phyloP scores from a whole-genome alignment of 345 rosid genomes.

The Clausena lansium region DNA sequence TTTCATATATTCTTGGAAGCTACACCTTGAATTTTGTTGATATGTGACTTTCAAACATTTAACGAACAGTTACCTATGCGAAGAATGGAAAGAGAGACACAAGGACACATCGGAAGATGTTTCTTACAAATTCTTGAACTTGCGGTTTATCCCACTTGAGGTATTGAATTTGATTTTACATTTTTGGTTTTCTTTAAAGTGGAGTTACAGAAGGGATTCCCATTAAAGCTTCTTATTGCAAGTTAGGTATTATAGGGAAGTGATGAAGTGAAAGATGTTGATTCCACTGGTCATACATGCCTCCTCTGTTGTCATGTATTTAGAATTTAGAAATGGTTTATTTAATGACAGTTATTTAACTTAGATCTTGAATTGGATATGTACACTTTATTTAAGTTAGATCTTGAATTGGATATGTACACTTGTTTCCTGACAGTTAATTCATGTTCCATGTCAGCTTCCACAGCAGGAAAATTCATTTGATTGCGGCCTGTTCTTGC shows the following conservation, averaged over 20 bases:
- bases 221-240: not conserved
- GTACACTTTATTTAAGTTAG: too few species aligned
- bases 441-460: constrained; percentile 51
- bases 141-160: constrained; percentile 95
- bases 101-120: constrained; percentile 62
- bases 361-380: not conserved
- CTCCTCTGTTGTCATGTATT: not conserved
- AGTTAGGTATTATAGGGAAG: not conserved
- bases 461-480: constrained; percentile 94
- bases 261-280: not conserved
- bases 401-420: not conserved
- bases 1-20: not conserved
- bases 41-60: constrained; percentile 5
- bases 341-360: not conserved
- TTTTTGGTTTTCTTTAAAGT: constrained; percentile 12
- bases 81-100: constrained; percentile 93
- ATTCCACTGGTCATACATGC: not conserved
- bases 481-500: constrained; percentile 95
- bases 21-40: constrained; percentile 20
- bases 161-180: constrained; percentile 36
- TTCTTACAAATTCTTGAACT: constrained; percentile 69
- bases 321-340: not conserved
- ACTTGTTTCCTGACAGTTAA: constrained; percentile 28
- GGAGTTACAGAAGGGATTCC: not conserved
- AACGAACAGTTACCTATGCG: constrained; percentile 72